phyloP scores from a whole-genome alignment of 768 basidiomycete species.

The Rossbeevera mucosa region DNA sequence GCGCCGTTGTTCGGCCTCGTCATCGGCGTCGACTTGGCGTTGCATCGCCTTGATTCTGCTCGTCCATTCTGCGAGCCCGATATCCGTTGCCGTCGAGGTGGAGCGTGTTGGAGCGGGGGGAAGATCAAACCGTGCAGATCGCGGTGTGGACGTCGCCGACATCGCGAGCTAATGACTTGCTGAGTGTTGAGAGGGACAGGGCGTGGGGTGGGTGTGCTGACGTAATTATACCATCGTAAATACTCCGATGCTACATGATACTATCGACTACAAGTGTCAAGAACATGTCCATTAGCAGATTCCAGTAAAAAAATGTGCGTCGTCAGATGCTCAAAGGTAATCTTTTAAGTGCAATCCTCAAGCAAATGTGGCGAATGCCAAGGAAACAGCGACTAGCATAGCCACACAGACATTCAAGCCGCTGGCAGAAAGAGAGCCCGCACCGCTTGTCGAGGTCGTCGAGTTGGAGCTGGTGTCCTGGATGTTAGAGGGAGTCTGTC shows the following conservation, averaged over 20 bases:
- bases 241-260: neutral
- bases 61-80: slow-evolving; percentile 76
- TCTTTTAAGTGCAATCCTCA: slow-evolving; percentile 14
- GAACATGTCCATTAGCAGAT: slow-evolving; percentile 2
- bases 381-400: slow-evolving; percentile 32
- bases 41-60: slow-evolving; percentile 76
- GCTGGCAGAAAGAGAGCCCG: slow-evolving; percentile 17
- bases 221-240: slow-evolving; percentile 7
- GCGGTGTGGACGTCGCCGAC: slow-evolving; percentile 29
- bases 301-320: neutral
- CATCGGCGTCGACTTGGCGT: slow-evolving; percentile 75
- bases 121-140: slow-evolving; percentile 34
- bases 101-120: slow-evolving; percentile 30
- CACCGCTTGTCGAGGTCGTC: slow-evolving; percentile 18
- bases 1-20: slow-evolving; percentile 69
- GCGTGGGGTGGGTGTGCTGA: slow-evolving; percentile 13
- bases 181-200: neutral
- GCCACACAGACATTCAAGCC: slow-evolving; percentile 24
- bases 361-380: slow-evolving; percentile 33
- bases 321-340: neutral
- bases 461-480: slow-evolving; percentile 23
- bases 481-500: slow-evolving; percentile 27
- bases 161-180: slow-evolving; percentile 7
- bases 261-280: neutral
- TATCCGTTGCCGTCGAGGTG: slow-evolving; percentile 39